Conservation (phyloP, 2,329 filamentous ascomycete species). For the Penicillium sp. region DNA sequence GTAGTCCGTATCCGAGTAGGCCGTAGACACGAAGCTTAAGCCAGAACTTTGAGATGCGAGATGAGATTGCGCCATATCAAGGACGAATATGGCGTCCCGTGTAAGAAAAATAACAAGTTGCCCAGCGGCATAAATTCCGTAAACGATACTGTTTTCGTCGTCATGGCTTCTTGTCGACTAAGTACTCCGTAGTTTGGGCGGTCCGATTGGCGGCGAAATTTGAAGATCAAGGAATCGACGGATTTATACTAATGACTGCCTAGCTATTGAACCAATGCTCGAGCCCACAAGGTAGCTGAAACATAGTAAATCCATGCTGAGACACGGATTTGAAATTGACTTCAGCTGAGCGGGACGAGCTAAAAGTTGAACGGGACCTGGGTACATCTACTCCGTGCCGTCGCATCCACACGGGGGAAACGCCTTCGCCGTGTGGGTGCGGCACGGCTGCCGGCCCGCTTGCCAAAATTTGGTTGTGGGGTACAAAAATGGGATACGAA, state of each 20-base stretch:
- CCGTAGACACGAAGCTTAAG: conserved; percentile 30
- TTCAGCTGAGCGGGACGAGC: too few relatives aligned
- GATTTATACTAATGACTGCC: neutral
- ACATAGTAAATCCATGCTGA: too few relatives aligned
- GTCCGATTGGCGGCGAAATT: neutral
- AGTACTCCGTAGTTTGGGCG: neutral
- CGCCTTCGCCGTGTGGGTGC: too few relatives aligned
- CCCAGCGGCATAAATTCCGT: conserved; percentile 26
- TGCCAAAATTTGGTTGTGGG: too few relatives aligned
- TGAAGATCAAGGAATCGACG: neutral
- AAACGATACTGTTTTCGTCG: conserved; percentile 25
- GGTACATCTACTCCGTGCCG: too few relatives aligned
- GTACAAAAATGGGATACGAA: too few relatives aligned
- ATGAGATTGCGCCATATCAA: conserved; percentile 34
- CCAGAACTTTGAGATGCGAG: conserved; percentile 16
- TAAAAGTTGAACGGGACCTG: too few relatives aligned
- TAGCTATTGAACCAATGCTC: neutral
- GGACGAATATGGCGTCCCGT: conserved; percentile 35
- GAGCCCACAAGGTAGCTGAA: too few relatives aligned
- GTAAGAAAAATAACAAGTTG: conserved; percentile 29
- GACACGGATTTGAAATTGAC: too few relatives aligned
- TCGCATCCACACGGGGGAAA: too few relatives aligned
- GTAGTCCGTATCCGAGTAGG: conserved; percentile 32
- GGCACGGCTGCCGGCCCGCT: too few relatives aligned
- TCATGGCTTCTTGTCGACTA: neutral